A percentile compares a stretch with the other conserved stretches of the same genome.
These are phyloP conservation scores for Dryadomyces quercivorus DNA, from an alignment of 2,329 filamentous ascomycete genomes.

Conservation along the genomic window DNA sequence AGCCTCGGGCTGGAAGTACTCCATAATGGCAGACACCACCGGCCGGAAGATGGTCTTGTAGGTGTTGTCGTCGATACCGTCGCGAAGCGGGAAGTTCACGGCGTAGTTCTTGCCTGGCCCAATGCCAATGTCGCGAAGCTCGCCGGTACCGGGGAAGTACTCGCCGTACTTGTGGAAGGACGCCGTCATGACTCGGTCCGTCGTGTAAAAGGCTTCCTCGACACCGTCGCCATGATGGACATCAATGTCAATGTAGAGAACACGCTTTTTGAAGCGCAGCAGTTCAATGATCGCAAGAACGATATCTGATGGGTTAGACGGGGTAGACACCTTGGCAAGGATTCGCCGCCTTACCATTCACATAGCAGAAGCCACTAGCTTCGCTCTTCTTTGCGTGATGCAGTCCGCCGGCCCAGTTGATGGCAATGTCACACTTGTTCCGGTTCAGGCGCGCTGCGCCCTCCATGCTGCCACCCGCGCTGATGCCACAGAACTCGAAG, in stretches of 20 bases:
- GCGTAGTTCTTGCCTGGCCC: constrained; percentile 82
- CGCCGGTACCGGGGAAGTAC: constrained; percentile 88
- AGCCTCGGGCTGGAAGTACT: constrained; percentile 77
- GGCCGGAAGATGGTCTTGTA: constrained; percentile 88
- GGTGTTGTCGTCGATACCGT: constrained; percentile 79
- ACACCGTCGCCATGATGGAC: constrained; percentile 80
- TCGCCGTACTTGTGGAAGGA: constrained; percentile 95
- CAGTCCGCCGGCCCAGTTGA: constrained; percentile 95
- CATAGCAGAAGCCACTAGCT: constrained; percentile 95
- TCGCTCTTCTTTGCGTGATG: constrained; percentile 97
- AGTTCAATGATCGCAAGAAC: constrained; percentile 91
- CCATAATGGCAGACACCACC: constrained; percentile 78
- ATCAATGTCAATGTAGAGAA: constrained; percentile 93
- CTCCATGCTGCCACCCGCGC: constrained; percentile 86
- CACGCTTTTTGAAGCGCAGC: constrained; percentile 77
- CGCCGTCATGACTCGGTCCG: constrained; percentile 78
- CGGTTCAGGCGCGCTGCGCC: constrained; percentile 83
- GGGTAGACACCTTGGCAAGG: too few relatives aligned
- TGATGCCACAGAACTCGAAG: constrained; percentile 94
- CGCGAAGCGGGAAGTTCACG: constrained; percentile 82
- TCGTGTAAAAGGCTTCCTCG: constrained; percentile 75
- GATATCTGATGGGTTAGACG: constrained; percentile 44
- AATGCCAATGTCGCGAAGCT: constrained; percentile 74
- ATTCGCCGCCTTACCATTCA: constrained; percentile 52
- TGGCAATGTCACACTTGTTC: constrained; percentile 87